Evolutionary conservation across 2,329 filamentous ascomycete genomes (phyloP), one percentile per base, ranked within the genome.

Genomic region (Nigrospora osmanthi): DNA sequence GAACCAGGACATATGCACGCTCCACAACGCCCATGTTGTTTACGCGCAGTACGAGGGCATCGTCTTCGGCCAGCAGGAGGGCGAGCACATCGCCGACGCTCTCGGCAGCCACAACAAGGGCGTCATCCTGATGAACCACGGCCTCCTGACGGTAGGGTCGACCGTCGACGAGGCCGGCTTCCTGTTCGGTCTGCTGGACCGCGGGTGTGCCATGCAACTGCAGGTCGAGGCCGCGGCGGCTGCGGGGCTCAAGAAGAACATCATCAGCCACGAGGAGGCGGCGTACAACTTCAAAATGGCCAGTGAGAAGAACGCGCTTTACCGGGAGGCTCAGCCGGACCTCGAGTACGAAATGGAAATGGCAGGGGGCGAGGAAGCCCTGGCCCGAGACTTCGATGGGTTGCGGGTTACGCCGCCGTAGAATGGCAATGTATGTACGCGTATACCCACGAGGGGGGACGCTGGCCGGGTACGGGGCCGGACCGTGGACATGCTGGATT

Each of bases 111-210:
- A 68, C 1, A 76, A 76, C 52, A 84, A 75, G 59, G 83, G 73
- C 1, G 71, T 79, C 50, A 80, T 88, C 39, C 65, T 88, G 42
- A 70, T 82, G 51, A 89, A 88, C 58, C 85, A 89, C 62, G 85
- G 85, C 0, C 65, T 89, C 33, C 62, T 89, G 42, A 86, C 82
- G 0, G 83, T 87, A 0, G 85, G 85, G 4, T 56, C 62, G 7
- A 89, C 85, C 0, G 84, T 89, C 2, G 85, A 89, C 57, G 85
- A 89, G 62, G 85, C 85, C 1, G 80, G 80, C 0, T 89, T 82
- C 60, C 61, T 87, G 42, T 85, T 87, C 57, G 80, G 78, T 0
- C 64, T 84, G 38, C 71, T 87, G 60, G 85, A 89, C 61, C 72
- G 82, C 40, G 80, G 76, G 39, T 88, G 85, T 58, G 72, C 79